Evolutionary conservation across 2,329 filamentous ascomycete species (phyloP).

Genomic region (Plectosphaerella sp.): DNA sequence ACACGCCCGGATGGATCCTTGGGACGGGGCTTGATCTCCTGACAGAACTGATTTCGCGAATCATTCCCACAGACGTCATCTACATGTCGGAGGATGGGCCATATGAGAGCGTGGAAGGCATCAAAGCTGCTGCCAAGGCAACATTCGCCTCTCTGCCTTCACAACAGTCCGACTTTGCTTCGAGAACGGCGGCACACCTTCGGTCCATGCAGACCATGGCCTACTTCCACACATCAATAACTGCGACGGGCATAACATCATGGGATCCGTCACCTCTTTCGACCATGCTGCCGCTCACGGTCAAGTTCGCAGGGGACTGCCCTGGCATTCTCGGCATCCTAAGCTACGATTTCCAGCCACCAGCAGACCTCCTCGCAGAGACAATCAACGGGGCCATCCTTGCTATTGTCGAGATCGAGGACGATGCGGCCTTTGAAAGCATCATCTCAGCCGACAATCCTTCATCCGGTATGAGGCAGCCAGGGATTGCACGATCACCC

Average conservation of each 20-base stretch:
- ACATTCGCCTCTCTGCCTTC: slow-evolving; percentile 53
- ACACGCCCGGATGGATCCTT: slow-evolving; percentile 71
- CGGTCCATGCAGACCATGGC: slow-evolving; percentile 75
- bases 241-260: slow-evolving; percentile 16
- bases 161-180: slow-evolving; percentile 48
- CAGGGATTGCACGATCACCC: slow-evolving; percentile 33
- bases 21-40: slow-evolving; percentile 66
- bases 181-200: slow-evolving; percentile 60
- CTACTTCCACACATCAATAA: slow-evolving; percentile 58
- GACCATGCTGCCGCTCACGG: slow-evolving; percentile 52
- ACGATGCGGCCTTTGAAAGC: slow-evolving; percentile 16
- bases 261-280: slow-evolving; percentile 56
- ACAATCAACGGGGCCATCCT: slow-evolving; percentile 68
- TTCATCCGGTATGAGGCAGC: neutral
- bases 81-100: slow-evolving; percentile 65
- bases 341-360: slow-evolving; percentile 61
- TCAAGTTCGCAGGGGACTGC: slow-evolving; percentile 49
- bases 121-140: slow-evolving; percentile 39
- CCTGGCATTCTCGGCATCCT: slow-evolving; percentile 60
- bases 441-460: no score
- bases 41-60: slow-evolving; percentile 46
- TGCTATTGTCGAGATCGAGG: slow-evolving; percentile 60
- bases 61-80: slow-evolving; percentile 57
- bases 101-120: slow-evolving; percentile 48
- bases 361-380: slow-evolving; percentile 54